These are phyloP conservation scores for Oryza rufipogon DNA, from an alignment of 176 grass and related monocot genomes.

Conservation along the genomic window DNA sequence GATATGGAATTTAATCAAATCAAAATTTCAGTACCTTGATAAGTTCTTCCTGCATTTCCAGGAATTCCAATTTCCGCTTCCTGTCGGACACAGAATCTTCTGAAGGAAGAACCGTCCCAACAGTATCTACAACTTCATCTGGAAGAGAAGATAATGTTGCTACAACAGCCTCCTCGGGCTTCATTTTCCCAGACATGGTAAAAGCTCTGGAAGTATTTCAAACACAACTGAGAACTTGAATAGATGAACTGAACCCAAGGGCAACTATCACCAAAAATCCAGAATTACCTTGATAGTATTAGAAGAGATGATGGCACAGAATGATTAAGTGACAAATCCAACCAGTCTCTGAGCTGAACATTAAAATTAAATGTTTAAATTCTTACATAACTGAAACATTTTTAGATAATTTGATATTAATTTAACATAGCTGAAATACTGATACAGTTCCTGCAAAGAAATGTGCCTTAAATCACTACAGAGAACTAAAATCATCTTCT, in stretches of 20 bases:
- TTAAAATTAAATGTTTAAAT: constrained; percentile 22
- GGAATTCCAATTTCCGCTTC: constrained; percentile 89
- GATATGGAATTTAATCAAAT: constrained; percentile 5
- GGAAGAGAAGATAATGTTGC: constrained; percentile 96
- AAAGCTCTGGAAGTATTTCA: constrained; percentile 69
- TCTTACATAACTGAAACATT: background rate
- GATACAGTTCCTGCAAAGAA: background rate
- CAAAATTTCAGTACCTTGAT: constrained; percentile 72
- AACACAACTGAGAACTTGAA: constrained; percentile 40
- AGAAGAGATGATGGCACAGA: constrained; percentile 79
- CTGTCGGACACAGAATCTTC: constrained; percentile 98
- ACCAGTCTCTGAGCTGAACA: constrained; percentile 72
- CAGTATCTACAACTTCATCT: constrained; percentile 98
- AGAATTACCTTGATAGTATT: constrained; percentile 77
- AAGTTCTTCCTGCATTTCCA: constrained; percentile 99
- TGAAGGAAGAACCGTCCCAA: constrained; percentile 87
- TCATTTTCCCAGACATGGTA: constrained; percentile 87
- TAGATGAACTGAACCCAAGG: background rate
- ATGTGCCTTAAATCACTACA: background rate
- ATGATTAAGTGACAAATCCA: constrained; percentile 81
- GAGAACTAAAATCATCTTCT: background rate
- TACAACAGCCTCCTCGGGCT: constrained; percentile 96
- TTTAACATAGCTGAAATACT: background rate
- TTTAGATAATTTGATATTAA: background rate
- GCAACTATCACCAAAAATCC: background rate